Evolutionary conservation across 2,329 filamentous ascomycete genomes (phyloP).

Genomic region (Metarhizium guizhouense): DNA sequence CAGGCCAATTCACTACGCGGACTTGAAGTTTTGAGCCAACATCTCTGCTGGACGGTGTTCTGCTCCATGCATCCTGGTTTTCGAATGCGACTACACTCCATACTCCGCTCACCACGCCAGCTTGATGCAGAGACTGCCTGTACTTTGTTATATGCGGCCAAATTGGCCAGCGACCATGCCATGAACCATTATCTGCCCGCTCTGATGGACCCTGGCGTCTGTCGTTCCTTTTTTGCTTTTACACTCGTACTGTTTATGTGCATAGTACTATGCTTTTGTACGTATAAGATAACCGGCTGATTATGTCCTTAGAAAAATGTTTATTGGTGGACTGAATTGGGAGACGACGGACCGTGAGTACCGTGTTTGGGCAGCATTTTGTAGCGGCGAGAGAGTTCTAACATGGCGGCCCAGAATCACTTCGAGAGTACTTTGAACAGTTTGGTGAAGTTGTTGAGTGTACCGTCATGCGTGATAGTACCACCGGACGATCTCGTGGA

Average conservation of each 20-base stretch:
- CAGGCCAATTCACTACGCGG: background rate
- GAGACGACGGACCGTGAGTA: constrained; percentile 93
- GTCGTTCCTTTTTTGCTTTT: background rate
- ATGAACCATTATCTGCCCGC: background rate
- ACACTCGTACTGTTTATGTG: background rate
- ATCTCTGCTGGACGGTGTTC: background rate
- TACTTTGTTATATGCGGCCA: background rate
- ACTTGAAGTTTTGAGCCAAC: background rate
- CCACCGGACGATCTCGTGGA: constrained; percentile 84
- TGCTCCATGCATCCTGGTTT: background rate
- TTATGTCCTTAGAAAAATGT: constrained; percentile 75
- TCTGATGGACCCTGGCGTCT: background rate
- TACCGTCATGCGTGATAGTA: constrained; percentile 97
- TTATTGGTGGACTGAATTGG: constrained; percentile 98
- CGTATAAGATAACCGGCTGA: background rate
- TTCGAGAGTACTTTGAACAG: constrained; percentile 94
- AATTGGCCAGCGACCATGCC: background rate
- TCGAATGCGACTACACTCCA: background rate
- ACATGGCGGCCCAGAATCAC: constrained; percentile 57
- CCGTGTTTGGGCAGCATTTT: constrained; percentile 7
- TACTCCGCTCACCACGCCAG: background rate
- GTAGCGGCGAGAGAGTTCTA: background rate
- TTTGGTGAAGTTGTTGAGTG: constrained; percentile 97
- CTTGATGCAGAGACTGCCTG: background rate
- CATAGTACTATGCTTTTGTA: background rate